phyloP scores from a whole-genome alignment of 2,329 filamentous ascomycete genomes.

The Penicillium digitatum region DNA sequence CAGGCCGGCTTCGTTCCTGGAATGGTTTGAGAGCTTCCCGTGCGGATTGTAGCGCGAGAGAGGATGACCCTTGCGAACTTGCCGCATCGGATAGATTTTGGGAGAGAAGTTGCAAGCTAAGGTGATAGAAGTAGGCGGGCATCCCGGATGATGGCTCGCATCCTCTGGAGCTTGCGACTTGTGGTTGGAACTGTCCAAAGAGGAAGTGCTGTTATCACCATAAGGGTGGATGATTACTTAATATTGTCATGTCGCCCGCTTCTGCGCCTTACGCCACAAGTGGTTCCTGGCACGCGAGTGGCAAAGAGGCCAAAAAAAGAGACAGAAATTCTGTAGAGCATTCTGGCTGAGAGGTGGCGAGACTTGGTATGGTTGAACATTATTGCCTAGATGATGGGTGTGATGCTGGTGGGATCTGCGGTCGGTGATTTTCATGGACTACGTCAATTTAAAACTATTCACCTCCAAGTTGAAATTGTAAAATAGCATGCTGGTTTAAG shows the following conservation, averaged over 20 bases:
- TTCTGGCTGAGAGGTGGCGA: neutral
- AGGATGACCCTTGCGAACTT: constrained; percentile 12
- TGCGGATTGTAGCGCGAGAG: constrained; percentile 33
- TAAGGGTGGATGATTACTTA: constrained; percentile 10
- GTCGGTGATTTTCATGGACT: too few species aligned
- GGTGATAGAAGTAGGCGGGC: constrained; percentile 62
- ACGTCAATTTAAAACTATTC: neutral
- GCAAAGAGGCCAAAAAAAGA: constrained; percentile 5
- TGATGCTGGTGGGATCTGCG: neutral
- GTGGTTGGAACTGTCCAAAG: neutral
- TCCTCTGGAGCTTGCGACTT: constrained; percentile 11
- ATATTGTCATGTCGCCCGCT: neutral
- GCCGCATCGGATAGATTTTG: neutral
- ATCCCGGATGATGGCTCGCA: constrained; percentile 44
- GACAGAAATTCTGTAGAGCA: neutral
- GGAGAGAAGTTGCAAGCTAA: constrained; percentile 56
- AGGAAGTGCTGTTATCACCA: constrained; percentile 4
- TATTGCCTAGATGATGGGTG: neutral
- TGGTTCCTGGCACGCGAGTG: constrained; percentile 6
- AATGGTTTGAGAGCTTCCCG: constrained; percentile 39
- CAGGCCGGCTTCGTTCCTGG: constrained; percentile 25
- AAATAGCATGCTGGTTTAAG: neutral
- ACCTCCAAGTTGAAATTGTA: neutral
- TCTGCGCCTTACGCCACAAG: neutral
- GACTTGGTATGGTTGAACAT: neutral